Percentiles rank a stretch among this genome's conserved stretches.
Conservation (phyloP, 108 stramenopile species). For the Seminavis robusta region DNA sequence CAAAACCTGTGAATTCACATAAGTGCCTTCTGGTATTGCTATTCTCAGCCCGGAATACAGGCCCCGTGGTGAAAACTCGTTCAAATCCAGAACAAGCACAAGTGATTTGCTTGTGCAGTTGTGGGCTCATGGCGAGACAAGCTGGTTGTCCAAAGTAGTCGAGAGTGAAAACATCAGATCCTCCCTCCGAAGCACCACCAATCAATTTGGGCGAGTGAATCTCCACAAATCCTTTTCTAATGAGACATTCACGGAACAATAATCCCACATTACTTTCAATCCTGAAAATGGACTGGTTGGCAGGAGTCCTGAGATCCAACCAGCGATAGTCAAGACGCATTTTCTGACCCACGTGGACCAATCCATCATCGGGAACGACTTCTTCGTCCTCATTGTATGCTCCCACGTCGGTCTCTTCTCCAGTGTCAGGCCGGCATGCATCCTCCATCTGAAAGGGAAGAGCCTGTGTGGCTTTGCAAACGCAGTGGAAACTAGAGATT, state of each 20-base stretch:
- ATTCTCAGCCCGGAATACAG: constrained; percentile 99
- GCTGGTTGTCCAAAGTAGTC: constrained; percentile 95
- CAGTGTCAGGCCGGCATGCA: constrained; percentile 90
- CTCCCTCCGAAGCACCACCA: constrained; percentile 97
- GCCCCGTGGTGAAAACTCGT: constrained; percentile 97
- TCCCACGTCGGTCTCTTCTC: constrained; percentile 79
- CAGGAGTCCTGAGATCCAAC: constrained; percentile 97
- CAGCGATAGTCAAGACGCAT: constrained; percentile 94
- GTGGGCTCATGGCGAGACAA: constrained; percentile 97
- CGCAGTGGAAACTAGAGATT: constrained; percentile 79
- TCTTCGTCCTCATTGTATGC: constrained; percentile 66
- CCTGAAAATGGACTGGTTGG: constrained; percentile 98
- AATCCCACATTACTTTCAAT: constrained; percentile 94
- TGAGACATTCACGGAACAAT: constrained; percentile 91
- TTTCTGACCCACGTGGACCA: constrained; percentile 84
- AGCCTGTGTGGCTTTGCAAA: constrained; percentile 76
- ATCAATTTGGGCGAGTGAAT: constrained; percentile 98
- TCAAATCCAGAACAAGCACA: constrained; percentile 98
- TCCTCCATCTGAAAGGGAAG: constrained; percentile 98
- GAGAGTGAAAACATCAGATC: constrained; percentile 93
- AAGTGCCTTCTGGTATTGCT: constrained; percentile 96
- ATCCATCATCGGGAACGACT: constrained; percentile 56
- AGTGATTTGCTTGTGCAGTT: constrained; percentile 99
- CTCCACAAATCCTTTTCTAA: constrained; percentile 90
- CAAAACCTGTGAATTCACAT: constrained; percentile 99